Evolutionary conservation across 257 asterid species (phyloP).

Genomic region (Asclepias syriaca): DNA sequence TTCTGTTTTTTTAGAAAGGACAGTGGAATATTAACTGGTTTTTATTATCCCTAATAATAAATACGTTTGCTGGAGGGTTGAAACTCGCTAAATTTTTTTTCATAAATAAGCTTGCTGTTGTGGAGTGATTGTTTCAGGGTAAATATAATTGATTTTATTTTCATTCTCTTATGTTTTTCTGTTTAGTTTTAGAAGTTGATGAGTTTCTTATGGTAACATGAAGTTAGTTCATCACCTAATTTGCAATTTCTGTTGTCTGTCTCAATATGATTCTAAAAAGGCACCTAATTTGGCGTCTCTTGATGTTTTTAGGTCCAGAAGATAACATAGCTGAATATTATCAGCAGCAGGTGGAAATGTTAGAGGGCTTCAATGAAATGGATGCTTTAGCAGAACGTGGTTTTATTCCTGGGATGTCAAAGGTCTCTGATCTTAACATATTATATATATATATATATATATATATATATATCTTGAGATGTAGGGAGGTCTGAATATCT

Average conservation of each 20-base stretch:
- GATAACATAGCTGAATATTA: constrained; percentile 44
- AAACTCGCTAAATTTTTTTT: neutral
- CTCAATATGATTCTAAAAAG: neutral
- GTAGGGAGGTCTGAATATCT: neutral
- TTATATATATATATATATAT: neutral
- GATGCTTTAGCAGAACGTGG: constrained; percentile 43
- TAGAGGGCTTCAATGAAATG: constrained; percentile 41
- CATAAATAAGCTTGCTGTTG: neutral
- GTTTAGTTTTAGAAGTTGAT: neutral
- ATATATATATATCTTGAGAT: neutral
- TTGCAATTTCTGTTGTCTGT: neutral
- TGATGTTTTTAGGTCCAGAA: constrained; percentile 37
- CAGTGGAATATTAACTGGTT: constrained; percentile 8
- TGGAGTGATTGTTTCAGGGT: neutral
- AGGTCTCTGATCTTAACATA: constrained; percentile 26
- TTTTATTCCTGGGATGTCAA: constrained; percentile 45
- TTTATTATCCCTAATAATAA: neutral
- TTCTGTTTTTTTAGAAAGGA: constrained; percentile 1
- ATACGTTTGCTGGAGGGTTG: neutral
- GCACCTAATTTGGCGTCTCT: neutral
- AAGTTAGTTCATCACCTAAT: neutral
- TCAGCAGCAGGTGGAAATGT: constrained; percentile 45
- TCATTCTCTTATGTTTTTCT: neutral
- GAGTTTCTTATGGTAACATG: neutral
- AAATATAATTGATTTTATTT: neutral